Evolutionary conservation across 768 basidiomycete genomes (phyloP), one percentile per base, ranked within the genome.

Genomic region (Leccinum olivaceopallidum): DNA sequence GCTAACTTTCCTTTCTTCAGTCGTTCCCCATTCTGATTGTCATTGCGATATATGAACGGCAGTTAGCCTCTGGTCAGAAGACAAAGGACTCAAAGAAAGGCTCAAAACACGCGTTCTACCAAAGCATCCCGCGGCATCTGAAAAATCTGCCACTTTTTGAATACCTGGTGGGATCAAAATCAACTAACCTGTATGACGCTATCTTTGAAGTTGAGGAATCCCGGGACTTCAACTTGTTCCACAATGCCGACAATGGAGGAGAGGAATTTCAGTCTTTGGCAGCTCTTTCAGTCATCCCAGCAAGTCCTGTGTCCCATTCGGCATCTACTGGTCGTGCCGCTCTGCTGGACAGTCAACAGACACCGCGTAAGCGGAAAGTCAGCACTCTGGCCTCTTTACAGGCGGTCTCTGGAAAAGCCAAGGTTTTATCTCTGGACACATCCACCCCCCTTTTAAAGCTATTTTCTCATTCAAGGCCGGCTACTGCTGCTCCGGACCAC

Each of bases 41-140:
- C 55, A 94, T 97, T 60, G 85, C 85, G 7, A 69, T 87, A 10
- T 94, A 95, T 72, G 95, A 97, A 74, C 83, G 94, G 2, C 85
- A 84, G 68, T 75, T 90, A 22, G 78, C 81, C 8, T 72, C 78
- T 20, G 83, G 84, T 3, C 78, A 77, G 57, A 78, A 69, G 42
- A 73, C 82, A 55, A 81, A 83, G n/a, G 81, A 83, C 61, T 77
- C 78, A 1, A 78, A 85, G 49, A 81, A 76, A 62, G 81, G 79
- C 47, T 78, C 81, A 13, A 83, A 84, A 2, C 80, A 85, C 47
- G 74, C 79, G 1, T 64, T 92, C 2, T 87, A 88, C 75, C 81
- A 83, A 60, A 83, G 78, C 55, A 80, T 93, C 42, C 88, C 90
- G 3, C 83, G 87, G 37, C 83, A 83, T 48, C 82, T 94, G 67